Conservation (phyloP, 2,329 filamentous ascomycete genomes). For the Tolypocladium amazonense region DNA sequence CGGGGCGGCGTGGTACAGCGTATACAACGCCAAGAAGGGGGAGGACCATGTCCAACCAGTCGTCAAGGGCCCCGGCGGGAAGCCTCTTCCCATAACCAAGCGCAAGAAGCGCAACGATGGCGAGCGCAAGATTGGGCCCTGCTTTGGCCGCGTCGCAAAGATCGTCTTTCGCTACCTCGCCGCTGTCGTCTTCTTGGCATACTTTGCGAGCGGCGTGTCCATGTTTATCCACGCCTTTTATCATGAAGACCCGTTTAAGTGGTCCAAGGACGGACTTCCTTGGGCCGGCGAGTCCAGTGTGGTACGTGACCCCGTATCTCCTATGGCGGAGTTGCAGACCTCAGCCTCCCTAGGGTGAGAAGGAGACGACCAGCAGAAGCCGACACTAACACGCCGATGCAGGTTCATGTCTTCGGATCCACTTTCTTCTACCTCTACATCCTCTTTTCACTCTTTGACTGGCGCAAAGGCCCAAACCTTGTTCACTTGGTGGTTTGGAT, state of each 20-base stretch:
- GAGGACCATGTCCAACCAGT: slow-evolving; percentile 35
- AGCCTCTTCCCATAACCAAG: slow-evolving; percentile 66
- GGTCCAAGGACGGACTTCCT: slow-evolving; percentile 32
- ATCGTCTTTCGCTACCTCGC: slow-evolving; percentile 67
- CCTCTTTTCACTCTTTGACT: slow-evolving; percentile 77
- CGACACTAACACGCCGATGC: background rate
- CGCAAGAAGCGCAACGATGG: slow-evolving; percentile 39
- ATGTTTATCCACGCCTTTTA: slow-evolving; percentile 64
- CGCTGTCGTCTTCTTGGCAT: slow-evolving; percentile 59
- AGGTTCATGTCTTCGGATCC: slow-evolving; percentile 79
- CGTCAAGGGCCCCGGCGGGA: slow-evolving; percentile 72
- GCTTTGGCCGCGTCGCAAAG: slow-evolving; percentile 58
- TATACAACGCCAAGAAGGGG: slow-evolving; percentile 38
- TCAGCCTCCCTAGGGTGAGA: background rate
- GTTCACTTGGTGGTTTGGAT: slow-evolving; percentile 76
- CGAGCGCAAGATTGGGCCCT: slow-evolving; percentile 31
- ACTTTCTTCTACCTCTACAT: slow-evolving; percentile 83
- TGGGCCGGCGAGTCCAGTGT: slow-evolving; percentile 74
- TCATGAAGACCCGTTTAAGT: slow-evolving; percentile 25
- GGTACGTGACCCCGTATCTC: slow-evolving; percentile 41
- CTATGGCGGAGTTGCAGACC: background rate
- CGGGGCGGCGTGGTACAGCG: slow-evolving; percentile 40
- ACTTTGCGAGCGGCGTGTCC: slow-evolving; percentile 63
- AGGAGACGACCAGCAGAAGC: background rate
- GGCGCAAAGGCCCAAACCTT: slow-evolving; percentile 66